These are phyloP conservation scores for Paecilomyces fulvus DNA, from an alignment of 2,329 filamentous ascomycete genomes.

Conservation along the genomic window DNA sequence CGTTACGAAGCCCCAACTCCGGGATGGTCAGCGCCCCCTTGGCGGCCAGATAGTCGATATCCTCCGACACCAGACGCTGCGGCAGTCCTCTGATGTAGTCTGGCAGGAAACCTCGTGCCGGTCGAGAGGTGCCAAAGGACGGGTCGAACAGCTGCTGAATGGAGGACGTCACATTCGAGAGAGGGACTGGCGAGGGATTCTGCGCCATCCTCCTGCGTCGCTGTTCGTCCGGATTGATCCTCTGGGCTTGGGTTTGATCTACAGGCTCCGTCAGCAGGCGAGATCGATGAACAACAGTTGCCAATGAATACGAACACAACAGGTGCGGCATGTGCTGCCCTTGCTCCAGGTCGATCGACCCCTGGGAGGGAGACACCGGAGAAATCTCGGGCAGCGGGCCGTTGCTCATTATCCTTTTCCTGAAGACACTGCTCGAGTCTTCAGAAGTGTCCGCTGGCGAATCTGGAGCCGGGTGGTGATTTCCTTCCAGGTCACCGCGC, in stretches of 20 bases:
- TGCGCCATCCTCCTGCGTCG: conserved; percentile 38
- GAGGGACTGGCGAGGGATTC: conserved; percentile 30
- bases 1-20: conserved; percentile 60
- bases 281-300: neutral
- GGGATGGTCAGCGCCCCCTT: conserved; percentile 82
- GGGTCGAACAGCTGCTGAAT: conserved; percentile 31
- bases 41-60: conserved; percentile 70
- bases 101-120: conserved; percentile 42
- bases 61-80: conserved; percentile 65
- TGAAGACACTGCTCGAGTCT: conserved; percentile 20
- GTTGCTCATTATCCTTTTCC: conserved; percentile 18
- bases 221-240: conserved; percentile 42
- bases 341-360: conserved; percentile 39
- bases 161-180: conserved; percentile 27
- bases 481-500: conserved; percentile 29
- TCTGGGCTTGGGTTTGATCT: conserved; percentile 25
- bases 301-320: conserved; percentile 44
- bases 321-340: conserved; percentile 56
- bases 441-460: conserved; percentile 27
- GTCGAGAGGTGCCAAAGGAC: conserved; percentile 43
- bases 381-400: conserved; percentile 21
- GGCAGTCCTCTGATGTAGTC: conserved; percentile 75
- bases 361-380: conserved; percentile 36
- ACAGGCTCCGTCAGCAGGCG: neutral
- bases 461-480: conserved; percentile 22